Evolutionary conservation across 2,329 filamentous ascomycete genomes (phyloP).

Genomic region (Penicillium sp.): DNA sequence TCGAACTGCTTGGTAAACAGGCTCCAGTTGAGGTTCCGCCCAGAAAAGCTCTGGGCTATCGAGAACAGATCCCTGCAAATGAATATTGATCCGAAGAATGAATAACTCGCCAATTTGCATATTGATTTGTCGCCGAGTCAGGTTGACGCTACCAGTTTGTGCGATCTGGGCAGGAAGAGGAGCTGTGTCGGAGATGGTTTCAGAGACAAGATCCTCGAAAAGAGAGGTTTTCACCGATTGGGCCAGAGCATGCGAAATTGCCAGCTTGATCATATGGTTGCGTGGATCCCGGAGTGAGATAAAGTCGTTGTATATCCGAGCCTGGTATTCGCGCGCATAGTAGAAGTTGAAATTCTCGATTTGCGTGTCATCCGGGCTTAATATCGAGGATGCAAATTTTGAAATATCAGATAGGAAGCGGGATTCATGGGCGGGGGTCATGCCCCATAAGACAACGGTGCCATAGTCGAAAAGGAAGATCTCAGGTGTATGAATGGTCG

Average conservation of each 20-base stretch:
- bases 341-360: constrained; percentile 99
- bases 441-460: constrained; percentile 97
- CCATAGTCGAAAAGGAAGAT: constrained; percentile 97
- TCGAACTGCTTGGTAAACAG: constrained; percentile 91
- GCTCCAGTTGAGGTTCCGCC: constrained; percentile 95
- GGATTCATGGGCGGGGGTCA: constrained; percentile 87
- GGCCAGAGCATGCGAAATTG: constrained; percentile 91
- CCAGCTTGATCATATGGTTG: constrained; percentile 97
- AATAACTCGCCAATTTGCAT: constrained; percentile 99
- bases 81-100: constrained; percentile 96
- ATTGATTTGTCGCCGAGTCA: constrained; percentile 90
- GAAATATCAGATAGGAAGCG: constrained; percentile 91
- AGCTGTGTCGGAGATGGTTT: constrained; percentile 90
- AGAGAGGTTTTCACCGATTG: constrained; percentile 98
- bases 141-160: constrained; percentile 85
- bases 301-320: constrained; percentile 99
- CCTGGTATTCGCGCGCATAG: constrained; percentile 96
- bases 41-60: constrained; percentile 98
- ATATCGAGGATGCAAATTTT: constrained; percentile 91
- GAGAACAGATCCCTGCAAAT: constrained; percentile 93
- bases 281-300: constrained; percentile 91
- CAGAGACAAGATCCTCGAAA: constrained; percentile 93
- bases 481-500: constrained; percentile 85
- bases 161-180: constrained; percentile 93
- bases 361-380: constrained; percentile 86